These are phyloP conservation scores for Skeletonema marinoi DNA, from an alignment of 108 stramenopile species.

Conservation along the genomic window DNA sequence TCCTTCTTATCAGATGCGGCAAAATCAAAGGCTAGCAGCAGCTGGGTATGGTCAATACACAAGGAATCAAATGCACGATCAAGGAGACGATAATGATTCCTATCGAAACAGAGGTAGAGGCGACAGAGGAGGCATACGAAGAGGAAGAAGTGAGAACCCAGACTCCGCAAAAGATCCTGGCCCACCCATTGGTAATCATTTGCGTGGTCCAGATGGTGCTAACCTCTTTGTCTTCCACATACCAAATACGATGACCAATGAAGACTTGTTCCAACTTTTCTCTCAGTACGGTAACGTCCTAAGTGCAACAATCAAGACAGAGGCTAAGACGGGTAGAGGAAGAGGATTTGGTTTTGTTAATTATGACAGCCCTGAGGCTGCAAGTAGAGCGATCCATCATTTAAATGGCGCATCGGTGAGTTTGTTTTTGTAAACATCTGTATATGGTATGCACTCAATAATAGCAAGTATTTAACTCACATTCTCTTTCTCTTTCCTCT, in stretches of 20 bases:
- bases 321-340: slow-evolving; percentile 91
- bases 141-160: slow-evolving; percentile 1
- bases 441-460: not conserved
- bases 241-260: slow-evolving; percentile 95
- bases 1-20: slow-evolving; percentile 1
- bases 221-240: slow-evolving; percentile 99
- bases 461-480: not conserved
- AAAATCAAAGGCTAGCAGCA: not conserved
- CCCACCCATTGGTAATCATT: slow-evolving; percentile 35
- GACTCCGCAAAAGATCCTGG: slow-evolving; percentile 31
- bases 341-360: slow-evolving; percentile 98
- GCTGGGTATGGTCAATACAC: not conserved
- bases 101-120: not conserved
- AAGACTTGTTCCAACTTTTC: slow-evolving; percentile 93
- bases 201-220: slow-evolving; percentile 83
- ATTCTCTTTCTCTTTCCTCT: not conserved
- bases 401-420: slow-evolving; percentile 91
- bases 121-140: not conserved
- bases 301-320: slow-evolving; percentile 96
- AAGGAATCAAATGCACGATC: not conserved
- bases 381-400: slow-evolving; percentile 92
- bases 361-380: slow-evolving; percentile 88
- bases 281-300: slow-evolving; percentile 87
- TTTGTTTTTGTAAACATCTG: not conserved
- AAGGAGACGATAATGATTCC: not conserved